Base-by-base conservation (phyloP, 148 eudicot genomes). In the Diospyros lotus region DNA sequence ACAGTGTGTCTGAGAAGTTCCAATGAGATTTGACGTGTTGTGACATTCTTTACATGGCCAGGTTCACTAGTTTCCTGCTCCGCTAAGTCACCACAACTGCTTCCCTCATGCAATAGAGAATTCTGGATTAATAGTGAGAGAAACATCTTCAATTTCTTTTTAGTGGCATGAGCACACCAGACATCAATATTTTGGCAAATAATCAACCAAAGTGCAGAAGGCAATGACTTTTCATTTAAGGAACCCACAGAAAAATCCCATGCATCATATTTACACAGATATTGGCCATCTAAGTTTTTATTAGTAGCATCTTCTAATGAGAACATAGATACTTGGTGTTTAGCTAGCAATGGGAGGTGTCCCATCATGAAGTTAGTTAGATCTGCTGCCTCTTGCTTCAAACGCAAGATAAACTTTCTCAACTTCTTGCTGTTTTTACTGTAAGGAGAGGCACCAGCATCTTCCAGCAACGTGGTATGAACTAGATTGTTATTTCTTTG, bases 201-300 rank as follows among this genome's bases (percentile, higher is more conserved):
- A 75, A 87, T 86, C 87, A 87, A 89, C 99, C 96, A 95, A 71
- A 89, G 50, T 69, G 96, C 89, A 77, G 79, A 69, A 71, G 89
- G 82, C 78, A 93, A 69, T 60, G 91, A 85, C 73, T 83, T 91
- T 58, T 83, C 82, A 81, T 88, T 78, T 46, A 95, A 59, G 64
- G 88, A 61, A 69, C 94, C 90, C 64, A 87, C 73, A 58, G 82
- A 74, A 74, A 93, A 72, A 85, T 89, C 84, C 92, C 88, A 86
- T 6, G 82, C 58, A 64, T 79, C 81, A 60, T 68, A 43, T 67
- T 78, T 64, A 75, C 68, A 65, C 50, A 45, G 56, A 68, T 9
- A 43, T 42, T 70, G 73, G 55, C 72, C 71, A 53, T 64, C 75
- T 66, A 66, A 46, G 61, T 48, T 69, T 38, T 55, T 78, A 59